phyloP scores from a whole-genome alignment of 805 yeast genomes.

The Saitoella complicata region DNA sequence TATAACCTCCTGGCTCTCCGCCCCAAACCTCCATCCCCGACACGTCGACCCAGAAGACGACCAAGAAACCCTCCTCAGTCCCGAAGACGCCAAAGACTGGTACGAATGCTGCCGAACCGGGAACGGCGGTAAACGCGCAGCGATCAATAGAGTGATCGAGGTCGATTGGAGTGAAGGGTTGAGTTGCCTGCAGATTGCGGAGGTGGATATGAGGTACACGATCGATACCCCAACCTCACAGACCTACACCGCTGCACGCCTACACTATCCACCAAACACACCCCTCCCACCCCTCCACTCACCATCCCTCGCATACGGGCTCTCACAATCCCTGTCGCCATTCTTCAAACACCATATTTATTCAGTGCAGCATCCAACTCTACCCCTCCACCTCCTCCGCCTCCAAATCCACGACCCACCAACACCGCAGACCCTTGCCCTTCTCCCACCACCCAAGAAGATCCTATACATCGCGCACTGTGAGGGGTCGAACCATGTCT shows the following conservation, averaged over 20 bases:
- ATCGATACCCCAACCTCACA: slow-evolving; percentile 1
- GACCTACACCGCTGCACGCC: slow-evolving; percentile 9
- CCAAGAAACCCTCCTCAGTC: too few species aligned
- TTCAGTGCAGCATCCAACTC: slow-evolving; percentile 7
- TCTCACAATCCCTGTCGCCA: slow-evolving; percentile 4
- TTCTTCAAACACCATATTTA: slow-evolving; percentile 8
- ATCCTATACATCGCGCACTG: slow-evolving; percentile 8
- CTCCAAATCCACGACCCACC: slow-evolving; percentile 6
- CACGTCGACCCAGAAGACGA: too few species aligned
- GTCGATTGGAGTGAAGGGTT: slow-evolving; percentile 12
- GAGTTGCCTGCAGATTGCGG: slow-evolving; percentile 9
- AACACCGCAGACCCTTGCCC: not conserved
- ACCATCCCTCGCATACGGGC: slow-evolving; percentile 4
- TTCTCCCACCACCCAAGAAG: slow-evolving; percentile 2
- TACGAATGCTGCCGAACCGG: slow-evolving; percentile 1
- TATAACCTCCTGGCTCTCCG: too few species aligned
- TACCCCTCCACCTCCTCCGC: slow-evolving; percentile 8
- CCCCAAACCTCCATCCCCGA: too few species aligned
- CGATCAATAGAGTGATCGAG: slow-evolving; percentile 6
- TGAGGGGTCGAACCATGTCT: slow-evolving; percentile 4
- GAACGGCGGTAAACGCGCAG: not conserved
- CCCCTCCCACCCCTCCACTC: slow-evolving; percentile 7
- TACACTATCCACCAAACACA: not conserved
- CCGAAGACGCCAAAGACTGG: slow-evolving; percentile 1
- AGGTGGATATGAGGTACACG: slow-evolving; percentile 10